Conservation (phyloP, 2,329 filamentous ascomycete genomes). For the Teratosphaeria zuluensis region DNA sequence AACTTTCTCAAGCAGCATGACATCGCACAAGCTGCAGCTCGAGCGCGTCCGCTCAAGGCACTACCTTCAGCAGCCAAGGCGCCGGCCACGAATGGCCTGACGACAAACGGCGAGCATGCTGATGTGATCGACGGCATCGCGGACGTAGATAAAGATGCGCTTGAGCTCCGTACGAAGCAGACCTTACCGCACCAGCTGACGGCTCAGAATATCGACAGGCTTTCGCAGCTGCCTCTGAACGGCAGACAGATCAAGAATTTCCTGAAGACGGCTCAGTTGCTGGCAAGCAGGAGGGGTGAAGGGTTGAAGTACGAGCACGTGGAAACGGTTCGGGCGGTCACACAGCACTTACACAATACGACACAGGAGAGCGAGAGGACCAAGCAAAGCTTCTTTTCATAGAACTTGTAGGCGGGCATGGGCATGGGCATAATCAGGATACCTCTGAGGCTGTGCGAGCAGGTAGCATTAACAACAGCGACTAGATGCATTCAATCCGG, state of each 20-base stretch:
- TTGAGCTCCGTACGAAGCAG: conserved; percentile 11
- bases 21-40: conserved; percentile 13
- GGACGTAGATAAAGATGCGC: neutral
- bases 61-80: conserved; percentile 13
- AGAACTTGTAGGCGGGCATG: neutral
- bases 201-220: conserved; percentile 20
- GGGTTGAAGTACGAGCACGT: conserved; percentile 21
- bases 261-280: conserved; percentile 31
- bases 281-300: conserved; percentile 18
- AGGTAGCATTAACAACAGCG: no score
- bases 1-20: conserved; percentile 27
- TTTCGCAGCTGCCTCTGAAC: conserved; percentile 27
- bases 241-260: conserved; percentile 35
- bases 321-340: conserved; percentile 26
- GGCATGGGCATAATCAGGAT: neutral
- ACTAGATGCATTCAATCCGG: no score
- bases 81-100: neutral
- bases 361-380: conserved; percentile 15
- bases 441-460: no score
- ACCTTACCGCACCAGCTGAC: conserved; percentile 21
- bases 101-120: neutral
- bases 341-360: conserved; percentile 22
- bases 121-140: neutral
- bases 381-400: neutral
- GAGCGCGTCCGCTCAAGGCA: conserved; percentile 11